A percentile compares a stretch with the other conserved stretches of the same genome.
Conservation (phyloP, 495 filamentous ascomycete species). For the Penicillium goetzii region DNA sequence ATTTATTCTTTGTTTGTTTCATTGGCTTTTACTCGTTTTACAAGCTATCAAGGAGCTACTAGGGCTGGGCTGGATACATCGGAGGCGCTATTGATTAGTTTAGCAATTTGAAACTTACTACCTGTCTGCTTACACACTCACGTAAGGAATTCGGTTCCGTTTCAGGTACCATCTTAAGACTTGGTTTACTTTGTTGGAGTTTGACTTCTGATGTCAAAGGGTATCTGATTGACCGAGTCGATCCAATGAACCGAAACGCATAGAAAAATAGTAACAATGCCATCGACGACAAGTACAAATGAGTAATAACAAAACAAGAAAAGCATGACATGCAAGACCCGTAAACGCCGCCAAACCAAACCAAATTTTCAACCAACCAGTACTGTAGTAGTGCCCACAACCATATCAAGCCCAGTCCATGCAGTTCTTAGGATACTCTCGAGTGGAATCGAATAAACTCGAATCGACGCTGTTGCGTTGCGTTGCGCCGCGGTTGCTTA, state of each 20-base stretch:
- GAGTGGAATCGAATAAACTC: neutral
- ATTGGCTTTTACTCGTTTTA: conserved; percentile 11
- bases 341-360: conserved; percentile 14
- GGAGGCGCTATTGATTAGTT: conserved; percentile 30
- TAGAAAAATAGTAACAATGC: neutral
- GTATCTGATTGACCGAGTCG: conserved; percentile 31
- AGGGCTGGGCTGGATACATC: conserved; percentile 23
- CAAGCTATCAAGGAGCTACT: conserved; percentile 10
- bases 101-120: conserved; percentile 35
- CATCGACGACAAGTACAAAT: neutral
- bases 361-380: conserved; percentile 1
- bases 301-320: neutral
- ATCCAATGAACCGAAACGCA: conserved; percentile 10
- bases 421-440: neutral
- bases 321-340: conserved; percentile 21
- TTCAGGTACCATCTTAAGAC: neutral
- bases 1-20: conserved; percentile 22
- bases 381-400: neutral
- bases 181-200: neutral
- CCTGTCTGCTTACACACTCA: conserved; percentile 16
- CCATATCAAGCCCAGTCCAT: neutral
- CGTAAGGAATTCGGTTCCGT: neutral
- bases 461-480: neutral
- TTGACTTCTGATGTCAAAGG: conserved; percentile 16
- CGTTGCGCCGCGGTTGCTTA: conserved; percentile 34